Conservation (phyloP, 2,329 filamentous ascomycete genomes). For the Aspergillus fructus region DNA sequence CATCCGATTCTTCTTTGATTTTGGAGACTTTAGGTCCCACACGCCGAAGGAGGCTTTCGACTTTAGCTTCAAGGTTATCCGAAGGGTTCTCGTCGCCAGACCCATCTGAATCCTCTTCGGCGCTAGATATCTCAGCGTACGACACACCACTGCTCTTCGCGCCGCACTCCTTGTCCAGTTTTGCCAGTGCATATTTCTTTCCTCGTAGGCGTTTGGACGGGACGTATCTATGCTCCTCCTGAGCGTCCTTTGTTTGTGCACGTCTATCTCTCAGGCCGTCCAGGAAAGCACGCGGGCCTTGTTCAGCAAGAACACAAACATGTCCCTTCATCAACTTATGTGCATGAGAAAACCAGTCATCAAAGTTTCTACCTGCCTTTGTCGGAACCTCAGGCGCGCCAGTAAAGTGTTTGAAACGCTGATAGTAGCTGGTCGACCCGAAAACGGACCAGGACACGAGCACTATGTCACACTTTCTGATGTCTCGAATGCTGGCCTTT, state of each 20-base stretch:
- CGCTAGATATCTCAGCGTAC: slow-evolving; percentile 19
- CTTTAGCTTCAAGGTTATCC: slow-evolving; percentile 17
- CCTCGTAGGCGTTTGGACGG: slow-evolving; percentile 33
- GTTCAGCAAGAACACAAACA: slow-evolving; percentile 34
- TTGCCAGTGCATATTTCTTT: slow-evolving; percentile 23
- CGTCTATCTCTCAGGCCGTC: slow-evolving; percentile 24
- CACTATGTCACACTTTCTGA: slow-evolving; percentile 55
- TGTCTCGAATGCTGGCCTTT: slow-evolving; percentile 42
- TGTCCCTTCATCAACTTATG: slow-evolving; percentile 43
- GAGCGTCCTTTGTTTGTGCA: slow-evolving; percentile 35
- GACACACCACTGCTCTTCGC: background rate
- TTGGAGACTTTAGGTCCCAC: background rate
- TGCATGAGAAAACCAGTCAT: slow-evolving; percentile 54
- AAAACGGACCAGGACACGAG: slow-evolving; percentile 56
- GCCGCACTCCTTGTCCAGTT: slow-evolving; percentile 3
- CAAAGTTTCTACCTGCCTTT: slow-evolving; percentile 49
- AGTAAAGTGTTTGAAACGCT: slow-evolving; percentile 50
- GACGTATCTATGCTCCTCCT: slow-evolving; percentile 40
- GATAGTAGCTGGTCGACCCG: slow-evolving; percentile 48
- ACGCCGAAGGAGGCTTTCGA: slow-evolving; percentile 13
- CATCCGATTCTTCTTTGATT: background rate
- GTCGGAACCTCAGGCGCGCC: slow-evolving; percentile 45
- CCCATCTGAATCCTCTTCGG: slow-evolving; percentile 14
- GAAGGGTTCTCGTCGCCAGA: slow-evolving; percentile 10
- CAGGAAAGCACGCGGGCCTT: slow-evolving; percentile 35